Base-by-base conservation (phyloP, 768 basidiomycete genomes). In the Royoungia palumana region DNA sequence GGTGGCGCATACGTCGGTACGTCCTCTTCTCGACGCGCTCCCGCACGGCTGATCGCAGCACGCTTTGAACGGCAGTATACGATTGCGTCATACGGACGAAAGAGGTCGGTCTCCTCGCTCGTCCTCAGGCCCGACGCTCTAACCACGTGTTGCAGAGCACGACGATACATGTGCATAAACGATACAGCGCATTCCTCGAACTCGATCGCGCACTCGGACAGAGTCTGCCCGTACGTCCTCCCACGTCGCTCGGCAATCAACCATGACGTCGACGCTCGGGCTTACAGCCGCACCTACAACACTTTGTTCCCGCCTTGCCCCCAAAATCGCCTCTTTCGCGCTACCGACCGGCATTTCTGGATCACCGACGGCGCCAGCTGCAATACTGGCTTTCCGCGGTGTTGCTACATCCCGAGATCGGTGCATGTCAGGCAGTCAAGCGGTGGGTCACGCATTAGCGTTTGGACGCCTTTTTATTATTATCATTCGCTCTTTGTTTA, bases 1-100 rank as follows among this genome's bases (percentile, higher is more conserved):
- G 78, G 78, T n/a, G 75, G 77, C 0, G 85, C 82, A 0, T 88
- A 87, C 59, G 71, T 86, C 44, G 83, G 83, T 85, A 46, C 46
- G 77, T 65, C 8, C 17, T 13, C 16, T 1, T 12, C 22, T 6
- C 10, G 5, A 4, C 14, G 14, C 9, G 32, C 7, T 32, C 16
- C 16, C 7, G 6, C 16, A 14, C 32, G 13, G 16, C 32, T 32
- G 32, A 32, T 32, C 9, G 16, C 9, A 11, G 10, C 28, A 12
- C 28, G 11, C 6, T 3, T 28, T 7, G 12, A 20, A 12, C 6
- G 5, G 10, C 46, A 77, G 85, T 86, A 9, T 88, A 86, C 58
- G 85, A 87, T 53, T 84, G 82, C 56, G 81, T 75, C 8, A 81
- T 89, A 44, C 77, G 72, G 22, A 87, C 84, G 0, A 82, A 80